phyloP scores from a whole-genome alignment of 2,329 filamentous ascomycete species.

The Botrytis cinerea region DNA sequence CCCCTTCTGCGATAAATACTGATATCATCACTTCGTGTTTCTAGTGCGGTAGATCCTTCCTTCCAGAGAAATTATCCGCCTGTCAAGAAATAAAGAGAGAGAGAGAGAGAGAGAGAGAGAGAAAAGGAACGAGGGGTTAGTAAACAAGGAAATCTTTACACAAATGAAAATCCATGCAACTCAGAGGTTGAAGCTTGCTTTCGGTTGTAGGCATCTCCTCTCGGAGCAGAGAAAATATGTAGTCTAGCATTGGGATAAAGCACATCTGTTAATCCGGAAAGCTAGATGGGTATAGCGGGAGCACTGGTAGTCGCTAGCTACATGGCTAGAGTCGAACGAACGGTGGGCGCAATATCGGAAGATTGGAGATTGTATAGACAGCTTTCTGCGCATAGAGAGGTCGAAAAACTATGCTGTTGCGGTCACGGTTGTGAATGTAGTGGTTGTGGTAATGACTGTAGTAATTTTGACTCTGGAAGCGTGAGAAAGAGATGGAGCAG shows the following conservation, averaged over 20 bases:
- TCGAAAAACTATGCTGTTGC: neutral
- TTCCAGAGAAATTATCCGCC: neutral
- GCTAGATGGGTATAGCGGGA: neutral
- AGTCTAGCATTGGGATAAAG: neutral
- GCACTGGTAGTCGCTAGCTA: neutral
- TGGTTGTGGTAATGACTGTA: constrained; percentile 3
- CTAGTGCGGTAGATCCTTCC: neutral
- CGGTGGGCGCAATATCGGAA: neutral
- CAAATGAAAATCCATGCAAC: neutral
- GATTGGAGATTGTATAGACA: neutral
- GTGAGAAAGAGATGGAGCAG: neutral
- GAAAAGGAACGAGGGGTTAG: neutral
- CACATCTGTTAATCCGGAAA: neutral
- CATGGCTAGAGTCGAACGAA: constrained; percentile 7
- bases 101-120: neutral
- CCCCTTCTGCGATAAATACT: neutral
- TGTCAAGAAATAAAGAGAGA: too few relatives aligned
- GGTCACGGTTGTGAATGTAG: neutral
- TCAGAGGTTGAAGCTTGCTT: neutral
- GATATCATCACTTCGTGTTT: neutral
- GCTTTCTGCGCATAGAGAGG: neutral
- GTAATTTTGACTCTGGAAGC: neutral
- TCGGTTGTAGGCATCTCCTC: neutral
- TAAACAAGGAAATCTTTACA: neutral
- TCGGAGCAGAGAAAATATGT: neutral